phyloP scores from a whole-genome alignment of 257 asterid species.

The Ophiorrhiza pumila region DNA sequence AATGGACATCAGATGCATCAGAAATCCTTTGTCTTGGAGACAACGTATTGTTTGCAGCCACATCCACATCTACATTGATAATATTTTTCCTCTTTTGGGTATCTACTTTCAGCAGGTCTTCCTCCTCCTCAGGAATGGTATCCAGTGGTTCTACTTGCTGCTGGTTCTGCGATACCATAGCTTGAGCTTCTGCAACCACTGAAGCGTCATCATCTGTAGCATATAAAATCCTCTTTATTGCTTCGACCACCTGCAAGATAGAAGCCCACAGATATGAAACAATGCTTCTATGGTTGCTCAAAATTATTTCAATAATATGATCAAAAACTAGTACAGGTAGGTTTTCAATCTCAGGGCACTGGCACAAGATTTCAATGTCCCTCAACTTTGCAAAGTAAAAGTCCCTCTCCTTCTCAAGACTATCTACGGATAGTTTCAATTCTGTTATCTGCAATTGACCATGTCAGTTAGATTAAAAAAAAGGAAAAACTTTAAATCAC shows the following conservation, averaged over 20 bases:
- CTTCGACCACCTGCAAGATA: constrained; percentile 59
- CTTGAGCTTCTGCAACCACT: constrained; percentile 70
- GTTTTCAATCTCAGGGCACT: constrained; percentile 64
- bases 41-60: constrained; percentile 62
- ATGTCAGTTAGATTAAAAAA: constrained; percentile 7
- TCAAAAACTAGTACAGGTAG: constrained; percentile 40
- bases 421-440: constrained; percentile 74
- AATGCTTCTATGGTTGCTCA: background rate
- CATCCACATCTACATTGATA: constrained; percentile 71
- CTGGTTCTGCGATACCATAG: constrained; percentile 48
- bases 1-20: constrained; percentile 76
- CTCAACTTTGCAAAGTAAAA: constrained; percentile 85
- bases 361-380: constrained; percentile 83
- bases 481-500: constrained; percentile 8
- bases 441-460: constrained; percentile 62
- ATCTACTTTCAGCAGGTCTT: constrained; percentile 45
- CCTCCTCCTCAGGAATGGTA: constrained; percentile 43
- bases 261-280: background rate
- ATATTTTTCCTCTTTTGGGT: constrained; percentile 79
- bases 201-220: constrained; percentile 69
- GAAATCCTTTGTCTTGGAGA: constrained; percentile 80
- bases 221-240: constrained; percentile 61
- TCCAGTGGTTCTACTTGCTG: constrained; percentile 36
- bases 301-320: background rate
- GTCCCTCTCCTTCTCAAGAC: constrained; percentile 93